Evolutionary conservation across 129 eudicot species (phyloP), one percentile per base, ranked within the genome.

Genomic region (Solidago caesia): DNA sequence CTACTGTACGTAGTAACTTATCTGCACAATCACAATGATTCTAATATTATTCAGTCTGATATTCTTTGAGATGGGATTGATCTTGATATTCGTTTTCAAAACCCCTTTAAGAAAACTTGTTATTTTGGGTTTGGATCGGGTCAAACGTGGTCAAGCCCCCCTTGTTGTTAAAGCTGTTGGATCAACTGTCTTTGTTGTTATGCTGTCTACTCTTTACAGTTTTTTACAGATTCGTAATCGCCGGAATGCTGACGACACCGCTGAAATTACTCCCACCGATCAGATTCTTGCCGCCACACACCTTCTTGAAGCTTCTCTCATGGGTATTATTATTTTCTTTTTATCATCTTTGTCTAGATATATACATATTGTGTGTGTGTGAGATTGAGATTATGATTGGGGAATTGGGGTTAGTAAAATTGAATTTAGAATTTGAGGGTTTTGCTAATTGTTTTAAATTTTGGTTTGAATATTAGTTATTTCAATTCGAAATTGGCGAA

Each of bases 121-220:
- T 29, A 81, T 91, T 10, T 73, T 84, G 83, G 87, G 87, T 52
- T 67, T 91, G 77, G 96, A 91, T 75, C 86, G 88, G 64, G 77
- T 88, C 75, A 91, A 91, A 64, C 91, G 96, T 4, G 97, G 96
- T 44, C 84, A 80, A 5, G 96, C 89, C 42, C 97, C 97, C 0
- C 42, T 86, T 51, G 83, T 91, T n/a, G 83, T 91, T 5, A 91
- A 88, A 74, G 88, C 96, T 8, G 89, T 88, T 3, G 79, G 81
- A 58, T 84, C 70, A 26, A 88, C 96, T 0, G 53, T 91, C 0
- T 86, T 80, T 51, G 81, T 85, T 16, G 86, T 88, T 44, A 81
- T 88, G 92, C 1, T 85, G 68, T 70, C 92, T 39, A 76, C 74
- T 44, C 42, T 88, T 4, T 86, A 88, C 70, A 82, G 80, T 68